These are phyloP conservation scores for Botrytis deweyae DNA, from an alignment of 2,329 filamentous ascomycete genomes.

Conservation along the genomic window DNA sequence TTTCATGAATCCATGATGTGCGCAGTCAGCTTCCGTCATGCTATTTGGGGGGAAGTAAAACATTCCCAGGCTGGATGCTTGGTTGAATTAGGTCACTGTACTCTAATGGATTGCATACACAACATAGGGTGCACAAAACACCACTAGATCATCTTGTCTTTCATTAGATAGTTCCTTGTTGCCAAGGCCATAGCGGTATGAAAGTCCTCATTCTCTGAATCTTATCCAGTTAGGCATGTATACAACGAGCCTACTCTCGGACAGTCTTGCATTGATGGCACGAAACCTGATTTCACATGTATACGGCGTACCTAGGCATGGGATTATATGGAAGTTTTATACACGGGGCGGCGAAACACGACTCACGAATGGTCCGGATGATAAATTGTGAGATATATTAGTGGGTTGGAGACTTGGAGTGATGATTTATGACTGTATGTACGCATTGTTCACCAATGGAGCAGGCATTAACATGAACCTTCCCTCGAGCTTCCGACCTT, in stretches of 20 bases:
- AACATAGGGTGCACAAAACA: conserved; percentile 15
- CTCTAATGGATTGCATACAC: conserved; percentile 22
- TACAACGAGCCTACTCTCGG: conserved; percentile 15
- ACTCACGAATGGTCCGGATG: conserved; percentile 2
- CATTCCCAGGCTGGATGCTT: conserved; percentile 12
- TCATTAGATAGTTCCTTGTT: conserved; percentile 11
- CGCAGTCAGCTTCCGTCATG: conserved; percentile 5
- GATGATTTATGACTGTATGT: conserved; percentile 12
- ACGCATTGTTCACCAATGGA: conserved; percentile 14
- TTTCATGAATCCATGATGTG: not conserved
- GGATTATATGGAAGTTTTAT: conserved; percentile 8
- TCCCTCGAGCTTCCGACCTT: not conserved
- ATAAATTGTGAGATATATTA: conserved; percentile 17
- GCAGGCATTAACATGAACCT: conserved; percentile 13
- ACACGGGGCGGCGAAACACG: conserved; percentile 10
- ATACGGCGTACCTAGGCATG: not conserved
- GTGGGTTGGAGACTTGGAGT: not conserved
- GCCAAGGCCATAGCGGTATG: conserved; percentile 18
- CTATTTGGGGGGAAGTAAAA: not conserved
- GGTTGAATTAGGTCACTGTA: conserved; percentile 8
- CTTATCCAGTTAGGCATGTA: conserved; percentile 6
- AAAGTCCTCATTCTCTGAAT: conserved; percentile 1
- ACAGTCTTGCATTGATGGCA: conserved; percentile 29
- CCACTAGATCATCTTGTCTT: conserved; percentile 17
- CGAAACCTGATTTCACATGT: conserved; percentile 23